A percentile compares a stretch with the other conserved stretches of the same genome.
Evolutionary conservation across 345 rosid genomes (phyloP).

Genomic region (Lumnitzera littorea): DNA sequence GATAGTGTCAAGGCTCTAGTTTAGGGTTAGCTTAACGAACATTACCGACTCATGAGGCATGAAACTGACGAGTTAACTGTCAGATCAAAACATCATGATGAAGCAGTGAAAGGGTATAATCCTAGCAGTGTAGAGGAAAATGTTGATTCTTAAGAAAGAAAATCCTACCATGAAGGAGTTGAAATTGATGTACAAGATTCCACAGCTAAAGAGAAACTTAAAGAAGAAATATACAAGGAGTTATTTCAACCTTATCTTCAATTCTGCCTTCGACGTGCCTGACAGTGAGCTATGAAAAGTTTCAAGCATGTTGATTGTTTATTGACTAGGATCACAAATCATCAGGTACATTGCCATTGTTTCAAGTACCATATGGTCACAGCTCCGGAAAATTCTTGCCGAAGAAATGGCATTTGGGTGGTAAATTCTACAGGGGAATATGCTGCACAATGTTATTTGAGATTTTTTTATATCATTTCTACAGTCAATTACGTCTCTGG

Average conservation of each 20-base stretch:
- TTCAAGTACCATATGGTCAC: too few relatives aligned
- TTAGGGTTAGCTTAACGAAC: slow-evolving; percentile 99
- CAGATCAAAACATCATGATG: slow-evolving; percentile 76
- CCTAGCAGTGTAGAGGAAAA: slow-evolving; percentile 43
- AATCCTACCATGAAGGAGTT: slow-evolving; percentile 43
- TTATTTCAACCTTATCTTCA: slow-evolving; percentile 74
- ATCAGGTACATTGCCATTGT: too few relatives aligned
- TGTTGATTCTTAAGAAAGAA: slow-evolving; percentile 44
- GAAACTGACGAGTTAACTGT: slow-evolving; percentile 88
- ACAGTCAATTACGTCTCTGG: too few relatives aligned
- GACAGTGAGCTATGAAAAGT: too few relatives aligned
- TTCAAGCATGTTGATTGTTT: too few relatives aligned
- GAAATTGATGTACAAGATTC: slow-evolving; percentile 63
- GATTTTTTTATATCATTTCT: too few relatives aligned
- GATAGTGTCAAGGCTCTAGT: slow-evolving; percentile 79
- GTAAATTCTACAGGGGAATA: too few relatives aligned
- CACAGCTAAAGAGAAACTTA: slow-evolving; percentile 40
- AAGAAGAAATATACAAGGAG: slow-evolving; percentile 59
- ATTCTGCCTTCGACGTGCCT: too few relatives aligned
- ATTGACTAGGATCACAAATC: too few relatives aligned
- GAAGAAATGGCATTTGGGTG: too few relatives aligned
- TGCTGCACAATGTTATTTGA: too few relatives aligned
- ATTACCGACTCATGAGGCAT: slow-evolving; percentile 66
- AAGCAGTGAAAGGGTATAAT: slow-evolving; percentile 35
- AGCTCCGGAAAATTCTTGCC: too few relatives aligned